Evolutionary conservation across 805 yeast genomes (phyloP).

Genomic region (Wickerhamiella australiensis): DNA sequence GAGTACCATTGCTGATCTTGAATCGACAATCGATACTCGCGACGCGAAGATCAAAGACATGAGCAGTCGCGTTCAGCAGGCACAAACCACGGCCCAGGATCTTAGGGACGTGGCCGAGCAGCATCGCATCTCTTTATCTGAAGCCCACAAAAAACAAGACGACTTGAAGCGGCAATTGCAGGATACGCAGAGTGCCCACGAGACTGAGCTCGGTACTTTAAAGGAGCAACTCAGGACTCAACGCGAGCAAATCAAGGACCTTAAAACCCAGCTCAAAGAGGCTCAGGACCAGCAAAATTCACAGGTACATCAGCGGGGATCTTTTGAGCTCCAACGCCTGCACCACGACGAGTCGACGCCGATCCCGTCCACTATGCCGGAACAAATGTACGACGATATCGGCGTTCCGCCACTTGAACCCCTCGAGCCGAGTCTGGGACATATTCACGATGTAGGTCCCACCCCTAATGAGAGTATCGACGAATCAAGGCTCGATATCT

Average conservation of each 20-base stretch:
- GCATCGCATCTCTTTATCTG: constrained; percentile 11
- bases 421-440: neutral
- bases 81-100: constrained; percentile 3
- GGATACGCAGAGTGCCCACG: neutral
- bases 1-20: constrained; percentile 32
- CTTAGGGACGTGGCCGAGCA: constrained; percentile 10
- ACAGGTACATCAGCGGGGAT: neutral
- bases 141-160: constrained; percentile 12
- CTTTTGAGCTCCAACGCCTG: too few relatives aligned
- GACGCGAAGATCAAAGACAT: constrained; percentile 5
- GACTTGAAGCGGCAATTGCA: neutral
- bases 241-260: neutral
- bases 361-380: neutral
- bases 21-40: constrained; percentile 15
- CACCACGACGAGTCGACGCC: neutral
- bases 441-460: neutral
- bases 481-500: neutral
- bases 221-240: neutral
- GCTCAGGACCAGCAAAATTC: neutral
- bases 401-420: neutral
- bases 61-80: constrained; percentile 9
- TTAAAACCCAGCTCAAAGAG: neutral
- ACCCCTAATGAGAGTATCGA: neutral
- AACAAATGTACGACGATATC: neutral
- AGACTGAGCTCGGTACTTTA: neutral